A percentile compares a stretch with the other conserved stretches of the same genome.
phyloP scores from a whole-genome alignment of 2,329 filamentous ascomycete species.

The Fusarium pseudonygamai region DNA sequence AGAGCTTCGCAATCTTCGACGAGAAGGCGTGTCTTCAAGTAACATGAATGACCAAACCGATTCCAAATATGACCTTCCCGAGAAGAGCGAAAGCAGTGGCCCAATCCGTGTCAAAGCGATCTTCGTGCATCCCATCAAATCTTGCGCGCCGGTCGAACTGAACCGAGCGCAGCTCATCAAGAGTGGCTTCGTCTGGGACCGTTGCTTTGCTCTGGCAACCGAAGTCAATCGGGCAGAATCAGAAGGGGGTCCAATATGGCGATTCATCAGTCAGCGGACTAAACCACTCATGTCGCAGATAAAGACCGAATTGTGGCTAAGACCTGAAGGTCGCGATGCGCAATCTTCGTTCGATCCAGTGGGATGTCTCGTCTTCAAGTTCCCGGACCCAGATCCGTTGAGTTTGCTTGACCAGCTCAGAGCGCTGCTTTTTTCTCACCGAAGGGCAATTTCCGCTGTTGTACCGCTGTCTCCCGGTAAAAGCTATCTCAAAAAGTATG shows the following conservation, averaged over 20 bases:
- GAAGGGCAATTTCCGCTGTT: neutral
- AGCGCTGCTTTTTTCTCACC: accelerated
- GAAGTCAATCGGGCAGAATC: constrained; percentile 38
- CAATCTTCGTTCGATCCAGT: neutral
- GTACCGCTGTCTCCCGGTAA: neutral
- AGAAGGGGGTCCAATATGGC: constrained; percentile 23
- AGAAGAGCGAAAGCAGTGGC: neutral
- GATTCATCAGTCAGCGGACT: constrained; percentile 43
- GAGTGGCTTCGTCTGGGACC: constrained; percentile 38
- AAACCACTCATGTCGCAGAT: constrained; percentile 34
- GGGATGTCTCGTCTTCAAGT: constrained; percentile 13
- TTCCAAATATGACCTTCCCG: constrained; percentile 14
- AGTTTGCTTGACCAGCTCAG: neutral
- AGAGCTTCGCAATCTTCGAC: constrained; percentile 21
- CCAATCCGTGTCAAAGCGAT: constrained; percentile 42
- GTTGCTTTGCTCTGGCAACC: constrained; percentile 44
- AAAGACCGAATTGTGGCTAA: constrained; percentile 24
- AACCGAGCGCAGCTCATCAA: constrained; percentile 37
- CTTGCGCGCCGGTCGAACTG: constrained; percentile 41
- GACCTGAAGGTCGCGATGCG: neutral
- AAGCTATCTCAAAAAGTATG: neutral
- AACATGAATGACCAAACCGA: constrained; percentile 43
- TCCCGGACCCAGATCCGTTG: constrained; percentile 3
- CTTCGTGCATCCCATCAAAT: constrained; percentile 44
- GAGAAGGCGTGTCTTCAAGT: constrained; percentile 29